These are phyloP conservation scores for Cornus controversa DNA, from an alignment of 148 eudicot species.

Conservation along the genomic window DNA sequence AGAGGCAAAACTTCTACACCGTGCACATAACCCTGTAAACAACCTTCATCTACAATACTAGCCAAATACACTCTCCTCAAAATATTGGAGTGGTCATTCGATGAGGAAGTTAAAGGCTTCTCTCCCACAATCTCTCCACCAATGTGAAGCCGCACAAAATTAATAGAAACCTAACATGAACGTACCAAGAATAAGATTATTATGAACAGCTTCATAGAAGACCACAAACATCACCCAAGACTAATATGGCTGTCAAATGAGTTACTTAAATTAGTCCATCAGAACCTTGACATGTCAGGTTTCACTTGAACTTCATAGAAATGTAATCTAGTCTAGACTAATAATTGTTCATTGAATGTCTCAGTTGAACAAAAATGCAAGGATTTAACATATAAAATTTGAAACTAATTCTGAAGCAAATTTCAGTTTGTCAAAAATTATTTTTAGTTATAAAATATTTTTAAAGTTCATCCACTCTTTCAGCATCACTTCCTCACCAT, in stretches of 20 bases:
- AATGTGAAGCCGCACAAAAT: slow-evolving; percentile 52
- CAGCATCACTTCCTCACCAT: not conserved
- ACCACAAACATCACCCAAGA: not conserved
- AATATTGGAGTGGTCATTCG: slow-evolving; percentile 22
- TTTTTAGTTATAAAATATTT: no score
- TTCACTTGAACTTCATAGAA: not conserved
- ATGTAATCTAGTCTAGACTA: not conserved
- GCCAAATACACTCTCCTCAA: slow-evolving; percentile 34
- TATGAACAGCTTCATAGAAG: not conserved
- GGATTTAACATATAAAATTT: no score
- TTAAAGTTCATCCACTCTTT: no score
- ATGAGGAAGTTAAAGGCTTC: slow-evolving; percentile 32
- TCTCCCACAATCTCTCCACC: slow-evolving; percentile 68
- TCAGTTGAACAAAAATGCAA: no score
- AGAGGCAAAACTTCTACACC: slow-evolving; percentile 41
- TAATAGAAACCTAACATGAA: slow-evolving; percentile 47
- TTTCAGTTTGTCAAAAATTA: not conserved
- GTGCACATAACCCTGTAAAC: slow-evolving; percentile 53
- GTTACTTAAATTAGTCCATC: not conserved
- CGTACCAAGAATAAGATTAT: slow-evolving; percentile 2
- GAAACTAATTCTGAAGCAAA: not conserved
- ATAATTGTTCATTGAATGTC: not conserved
- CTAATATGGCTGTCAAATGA: not conserved
- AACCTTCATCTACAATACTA: slow-evolving; percentile 32
- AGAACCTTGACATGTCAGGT: slow-evolving; percentile 7